Percentiles rank a stretch among this genome's conserved stretches.
phyloP scores from a whole-genome alignment of 257 asterid genomes.

The Oldenlandia corymbosa region DNA sequence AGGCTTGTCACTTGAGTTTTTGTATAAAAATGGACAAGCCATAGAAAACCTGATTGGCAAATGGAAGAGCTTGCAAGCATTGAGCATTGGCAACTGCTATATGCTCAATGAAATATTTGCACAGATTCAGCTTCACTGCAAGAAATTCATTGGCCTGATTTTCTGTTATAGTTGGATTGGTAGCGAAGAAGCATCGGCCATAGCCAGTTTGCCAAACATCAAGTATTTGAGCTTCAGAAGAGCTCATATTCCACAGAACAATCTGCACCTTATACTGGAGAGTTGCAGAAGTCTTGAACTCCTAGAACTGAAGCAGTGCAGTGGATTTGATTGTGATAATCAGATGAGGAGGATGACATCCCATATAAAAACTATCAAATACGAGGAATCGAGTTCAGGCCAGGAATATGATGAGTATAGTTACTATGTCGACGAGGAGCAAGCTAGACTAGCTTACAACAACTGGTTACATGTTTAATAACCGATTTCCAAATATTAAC shows the following conservation, averaged over 20 bases:
- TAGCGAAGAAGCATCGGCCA: slow-evolving; percentile 12
- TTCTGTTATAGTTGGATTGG: slow-evolving; percentile 18
- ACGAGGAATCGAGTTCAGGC: neutral
- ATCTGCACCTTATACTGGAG: slow-evolving; percentile 4
- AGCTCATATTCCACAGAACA: neutral
- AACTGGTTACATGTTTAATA: neutral
- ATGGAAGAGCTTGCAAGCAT: slow-evolving; percentile 11
- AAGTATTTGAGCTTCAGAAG: slow-evolving; percentile 9
- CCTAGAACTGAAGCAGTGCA: slow-evolving; percentile 9
- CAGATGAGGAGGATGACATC: slow-evolving; percentile 6
- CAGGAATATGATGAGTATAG: neutral
- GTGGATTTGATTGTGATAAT: slow-evolving; percentile 8
- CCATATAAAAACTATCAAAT: slow-evolving; percentile 3
- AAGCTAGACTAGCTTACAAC: slow-evolving; percentile 4
- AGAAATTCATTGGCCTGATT: slow-evolving; percentile 10
- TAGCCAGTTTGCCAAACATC: slow-evolving; percentile 1
- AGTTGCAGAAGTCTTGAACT: slow-evolving; percentile 11
- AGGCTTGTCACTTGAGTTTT: slow-evolving; percentile 9
- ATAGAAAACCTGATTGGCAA: neutral
- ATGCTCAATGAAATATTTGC: slow-evolving; percentile 9
- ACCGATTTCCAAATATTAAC: neutral
- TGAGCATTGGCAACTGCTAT: slow-evolving; percentile 9
- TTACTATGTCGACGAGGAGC: slow-evolving; percentile 4
- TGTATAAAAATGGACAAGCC: slow-evolving; percentile 5
- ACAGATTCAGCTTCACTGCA: slow-evolving; percentile 10